Base-by-base conservation (phyloP, 1,284 basidiomycete genomes). In the Trichosporon sp. region DNA sequence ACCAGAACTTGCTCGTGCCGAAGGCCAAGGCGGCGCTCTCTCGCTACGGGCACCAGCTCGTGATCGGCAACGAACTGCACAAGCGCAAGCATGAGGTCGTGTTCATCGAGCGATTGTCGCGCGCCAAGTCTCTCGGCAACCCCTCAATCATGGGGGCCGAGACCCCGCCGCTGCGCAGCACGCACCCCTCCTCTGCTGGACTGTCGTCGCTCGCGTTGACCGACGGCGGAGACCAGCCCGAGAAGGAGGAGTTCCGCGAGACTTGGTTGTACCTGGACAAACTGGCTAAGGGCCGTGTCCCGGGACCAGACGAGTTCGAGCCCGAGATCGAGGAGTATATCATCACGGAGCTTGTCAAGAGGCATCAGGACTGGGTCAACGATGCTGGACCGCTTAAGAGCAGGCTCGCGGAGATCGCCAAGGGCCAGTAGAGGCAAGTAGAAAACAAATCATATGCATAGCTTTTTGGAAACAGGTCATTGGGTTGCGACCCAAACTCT, bases 1-100 rank as follows among this genome's bases (percentile, higher is more conserved):
- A 99, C 77, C 85, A 86, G 16, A 67, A 85, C 0, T 86, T 99
- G 8, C 87, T 99, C 19, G 88, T 98, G 67, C 96, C 96, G 32
- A 99, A 99, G 86, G 92, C 96, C 0, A 88, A 90, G 32, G 89
- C 87, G 2, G 93, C 96, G 2, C 88, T 99, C 35, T 90, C 94
- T 74, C 89, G 95, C 26, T 99, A 99, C 81, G 95, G 96, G 0
- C 96, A 99, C 82, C 96, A 98, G 82, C 90, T 98, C 32, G 97
- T 99, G 66, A 94, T 99, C 76, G 96, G 93, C 32, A 99, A 99
- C 83, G 91, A 96, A 73, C 89, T 99, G 12, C 89, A 96, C 78
- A 87, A 89, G 65, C 89, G 96, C 68, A 99, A 99, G 84, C 88
- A 88, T 76, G 92, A 96, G 81, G 96, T 99, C 69, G 92, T 96